Evolutionary conservation across 768 basidiomycete genomes (phyloP).

Genomic region (Gymnopilus junonius): DNA sequence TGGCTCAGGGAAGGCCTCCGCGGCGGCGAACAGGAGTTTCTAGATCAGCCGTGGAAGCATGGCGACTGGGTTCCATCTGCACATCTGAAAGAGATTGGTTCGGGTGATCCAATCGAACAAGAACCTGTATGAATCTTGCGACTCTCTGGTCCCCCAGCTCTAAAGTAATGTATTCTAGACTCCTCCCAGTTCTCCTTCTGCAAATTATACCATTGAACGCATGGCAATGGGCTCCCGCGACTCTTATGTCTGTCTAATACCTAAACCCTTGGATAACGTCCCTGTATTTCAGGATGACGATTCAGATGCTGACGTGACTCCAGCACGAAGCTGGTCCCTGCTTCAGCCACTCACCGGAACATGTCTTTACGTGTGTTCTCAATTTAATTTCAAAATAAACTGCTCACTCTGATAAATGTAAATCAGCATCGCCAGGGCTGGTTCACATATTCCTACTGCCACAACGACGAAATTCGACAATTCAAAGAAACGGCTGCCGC

Average conservation of each 20-base stretch:
- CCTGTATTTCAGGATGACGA: conserved; percentile 53
- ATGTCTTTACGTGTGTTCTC: conserved; percentile 80
- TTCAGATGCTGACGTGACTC: conserved; percentile 61
- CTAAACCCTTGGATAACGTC: conserved; percentile 57
- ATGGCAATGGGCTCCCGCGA: conserved; percentile 75
- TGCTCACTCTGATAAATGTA: conserved; percentile 34
- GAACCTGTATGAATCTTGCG: conserved; percentile 16
- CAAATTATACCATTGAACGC: conserved; percentile 63
- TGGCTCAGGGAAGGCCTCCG: conserved; percentile 77
- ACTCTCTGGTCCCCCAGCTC: conserved; percentile 1
- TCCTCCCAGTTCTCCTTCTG: neutral
- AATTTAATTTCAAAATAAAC: conserved; percentile 30
- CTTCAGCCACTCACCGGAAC: conserved; percentile 78
- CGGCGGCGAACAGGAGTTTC: conserved; percentile 79
- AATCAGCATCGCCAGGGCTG: conserved; percentile 82
- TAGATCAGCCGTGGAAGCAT: conserved; percentile 64
- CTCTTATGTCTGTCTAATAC: conserved; percentile 81
- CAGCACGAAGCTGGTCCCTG: conserved; percentile 81
- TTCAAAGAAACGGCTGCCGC: conserved; percentile 82
- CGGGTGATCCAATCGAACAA: conserved; percentile 41
- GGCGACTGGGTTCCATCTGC: conserved; percentile 40
- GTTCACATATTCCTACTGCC: conserved; percentile 98
- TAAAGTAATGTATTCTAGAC: conserved; percentile 11
- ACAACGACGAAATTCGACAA: conserved; percentile 93
- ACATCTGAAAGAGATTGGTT: conserved; percentile 63